A percentile compares a stretch with the other conserved stretches of the same genome.
These are phyloP conservation scores for Cercophora newfieldiana DNA, from an alignment of 495 filamentous ascomycete species.

Conservation along the genomic window DNA sequence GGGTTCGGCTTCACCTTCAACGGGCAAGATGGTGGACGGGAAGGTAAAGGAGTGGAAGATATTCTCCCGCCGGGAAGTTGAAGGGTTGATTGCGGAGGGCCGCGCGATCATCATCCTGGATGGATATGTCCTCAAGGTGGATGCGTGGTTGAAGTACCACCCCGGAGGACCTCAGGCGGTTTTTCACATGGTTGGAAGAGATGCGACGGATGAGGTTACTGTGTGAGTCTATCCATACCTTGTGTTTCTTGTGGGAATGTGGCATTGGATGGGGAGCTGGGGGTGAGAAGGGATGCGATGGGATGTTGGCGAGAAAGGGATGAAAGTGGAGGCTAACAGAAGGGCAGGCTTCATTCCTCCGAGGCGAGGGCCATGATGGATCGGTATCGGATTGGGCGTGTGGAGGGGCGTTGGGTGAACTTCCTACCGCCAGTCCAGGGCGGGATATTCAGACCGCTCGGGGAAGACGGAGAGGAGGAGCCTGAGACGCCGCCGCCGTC, in stretches of 20 bases:
- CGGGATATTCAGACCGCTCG: conserved; percentile 67
- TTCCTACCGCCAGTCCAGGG: conserved; percentile 93
- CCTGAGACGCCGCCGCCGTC: conserved; percentile 30
- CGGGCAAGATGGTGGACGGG: neutral
- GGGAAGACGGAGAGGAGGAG: conserved; percentile 43
- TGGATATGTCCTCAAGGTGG: conserved; percentile 77
- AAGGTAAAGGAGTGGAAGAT: conserved; percentile 34
- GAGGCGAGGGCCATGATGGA: conserved; percentile 78
- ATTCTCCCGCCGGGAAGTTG: conserved; percentile 73
- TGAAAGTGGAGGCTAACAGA: neutral
- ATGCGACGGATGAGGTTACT: conserved; percentile 95
- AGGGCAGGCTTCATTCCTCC: conserved; percentile 72
- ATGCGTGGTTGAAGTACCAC: conserved; percentile 85
- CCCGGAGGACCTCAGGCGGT: conserved; percentile 93
- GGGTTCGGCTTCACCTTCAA: neutral
- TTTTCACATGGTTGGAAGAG: conserved; percentile 90
- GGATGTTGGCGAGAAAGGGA: neutral
- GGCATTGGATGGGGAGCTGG: too few relatives aligned
- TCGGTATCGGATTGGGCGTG: conserved; percentile 77
- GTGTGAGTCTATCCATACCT: conserved; percentile 61
- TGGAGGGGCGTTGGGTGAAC: conserved; percentile 83
- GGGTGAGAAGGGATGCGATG: neutral
- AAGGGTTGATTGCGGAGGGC: conserved; percentile 86
- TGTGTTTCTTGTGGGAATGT: neutral
- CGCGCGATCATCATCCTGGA: conserved; percentile 78